Percentiles rank a stretch among this genome's conserved stretches.
phyloP scores from a whole-genome alignment of 805 yeast species.

The Cyberlindnera americana region DNA sequence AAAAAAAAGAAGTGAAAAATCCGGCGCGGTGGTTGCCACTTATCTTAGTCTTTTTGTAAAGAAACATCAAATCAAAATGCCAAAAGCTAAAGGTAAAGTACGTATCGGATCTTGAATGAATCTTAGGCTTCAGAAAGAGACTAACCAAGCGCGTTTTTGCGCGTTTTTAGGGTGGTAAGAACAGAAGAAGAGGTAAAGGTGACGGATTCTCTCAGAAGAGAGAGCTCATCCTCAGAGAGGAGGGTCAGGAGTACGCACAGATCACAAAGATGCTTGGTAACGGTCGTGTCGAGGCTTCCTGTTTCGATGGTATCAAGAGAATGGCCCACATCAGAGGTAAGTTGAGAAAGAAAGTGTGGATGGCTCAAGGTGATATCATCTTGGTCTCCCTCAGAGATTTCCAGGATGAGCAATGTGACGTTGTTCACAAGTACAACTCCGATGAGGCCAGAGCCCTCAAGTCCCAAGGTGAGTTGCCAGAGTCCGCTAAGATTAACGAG shows the following conservation, averaged over 20 bases:
- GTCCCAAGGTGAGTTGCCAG: slow-evolving; percentile 95
- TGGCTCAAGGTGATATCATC: slow-evolving; percentile 97
- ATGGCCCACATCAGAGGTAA: slow-evolving; percentile 99
- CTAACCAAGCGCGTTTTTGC: slow-evolving; percentile 24
- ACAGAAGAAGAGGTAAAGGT: slow-evolving; percentile 97
- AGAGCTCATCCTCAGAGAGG: slow-evolving; percentile 88
- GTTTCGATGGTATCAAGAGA: slow-evolving; percentile 92
- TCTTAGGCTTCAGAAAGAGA: not conserved
- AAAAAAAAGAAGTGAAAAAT: slow-evolving; percentile 12
- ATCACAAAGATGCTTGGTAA: slow-evolving; percentile 97
- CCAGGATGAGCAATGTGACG: slow-evolving; percentile 98
- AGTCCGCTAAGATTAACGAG: slow-evolving; percentile 94
- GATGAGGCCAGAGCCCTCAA: slow-evolving; percentile 98
- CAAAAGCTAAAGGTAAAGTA: slow-evolving; percentile 63
- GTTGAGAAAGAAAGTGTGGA: slow-evolving; percentile 99
- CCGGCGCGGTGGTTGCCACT: slow-evolving; percentile 2
- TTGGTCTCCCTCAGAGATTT: slow-evolving; percentile 95
- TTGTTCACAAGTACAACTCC: slow-evolving; percentile 91
- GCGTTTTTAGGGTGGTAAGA: slow-evolving; percentile 62
- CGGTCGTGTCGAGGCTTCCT: slow-evolving; percentile 91
- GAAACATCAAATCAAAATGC: slow-evolving; percentile 44
- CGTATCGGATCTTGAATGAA: slow-evolving; percentile 6
- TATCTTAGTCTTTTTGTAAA: too few species aligned
- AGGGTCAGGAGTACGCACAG: slow-evolving; percentile 98
- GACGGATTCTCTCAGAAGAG: slow-evolving; percentile 88